Evolutionary conservation across 2,329 filamentous ascomycete genomes (phyloP), one percentile per base, ranked within the genome.

Genomic region (Neofusicoccum sp.): DNA sequence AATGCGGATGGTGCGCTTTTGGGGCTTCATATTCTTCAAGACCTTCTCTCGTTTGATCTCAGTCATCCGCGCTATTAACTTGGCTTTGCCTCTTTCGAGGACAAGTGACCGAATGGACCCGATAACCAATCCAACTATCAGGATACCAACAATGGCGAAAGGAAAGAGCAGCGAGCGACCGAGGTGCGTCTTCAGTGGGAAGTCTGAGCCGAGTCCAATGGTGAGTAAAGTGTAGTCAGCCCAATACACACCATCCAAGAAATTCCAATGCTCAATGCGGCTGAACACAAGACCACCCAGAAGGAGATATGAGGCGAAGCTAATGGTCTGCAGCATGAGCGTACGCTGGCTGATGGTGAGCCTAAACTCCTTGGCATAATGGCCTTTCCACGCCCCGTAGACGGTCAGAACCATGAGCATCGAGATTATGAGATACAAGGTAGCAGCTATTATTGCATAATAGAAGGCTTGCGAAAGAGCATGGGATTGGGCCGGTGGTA

Each of bases 371-470:
- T 79, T 81, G n/a, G 76, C 75, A 63, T 84, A 86, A 61, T 84
- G 79, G 0, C 79, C 79, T 59, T 71, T 77, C 61, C 76, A 78
- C 3, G 84, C 84, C 5, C 84, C 84, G 60, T 78, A 79, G 0
- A 84, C 81, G 0, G 84, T 86, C 7, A 84, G 65, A 31, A 80
- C 74, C 78, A 86, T 80, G 7, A 86, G 69, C 2, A 76, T 76
- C 1, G 82, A 77, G 40, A 86, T 80, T 57, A 85, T 75, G 61
- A 83, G 82, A 66, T 86, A 86, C 3, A 86, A 68, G 0, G 68
- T 77, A 2, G 84, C 82, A 4, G 84, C 84, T 60, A 84, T 83
- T 57, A 84, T 80, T 1, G 77, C 84, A 64, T 86, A 86, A 68
- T 86, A 87, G 68, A 81, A 86, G 6, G 82, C 82, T 65, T 84